Evolutionary conservation across 2,329 filamentous ascomycete species (phyloP).

Genomic region (Colletotrichum lindemuthianum): DNA sequence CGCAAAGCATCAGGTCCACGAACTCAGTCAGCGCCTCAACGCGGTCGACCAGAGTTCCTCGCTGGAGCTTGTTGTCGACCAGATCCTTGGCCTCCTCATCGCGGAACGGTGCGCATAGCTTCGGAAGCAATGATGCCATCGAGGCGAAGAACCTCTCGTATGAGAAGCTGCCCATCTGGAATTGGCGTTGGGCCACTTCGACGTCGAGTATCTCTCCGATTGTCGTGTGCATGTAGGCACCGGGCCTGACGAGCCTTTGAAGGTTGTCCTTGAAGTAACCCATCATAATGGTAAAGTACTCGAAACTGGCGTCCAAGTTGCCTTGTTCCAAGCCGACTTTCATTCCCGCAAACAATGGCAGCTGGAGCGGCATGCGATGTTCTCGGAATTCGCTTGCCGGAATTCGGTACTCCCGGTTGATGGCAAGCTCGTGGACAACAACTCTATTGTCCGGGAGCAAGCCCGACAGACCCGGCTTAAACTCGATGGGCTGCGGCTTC

Average conservation of each 20-base stretch:
- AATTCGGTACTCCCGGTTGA: slow-evolving; percentile 82
- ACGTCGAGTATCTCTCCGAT: slow-evolving; percentile 81
- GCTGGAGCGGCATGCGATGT: slow-evolving; percentile 61
- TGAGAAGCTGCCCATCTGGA: slow-evolving; percentile 77
- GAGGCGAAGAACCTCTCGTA: slow-evolving; percentile 84
- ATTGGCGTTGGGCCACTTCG: slow-evolving; percentile 75
- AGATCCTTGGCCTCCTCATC: slow-evolving; percentile 79
- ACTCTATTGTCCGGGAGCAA: slow-evolving; percentile 78
- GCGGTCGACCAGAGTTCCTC: slow-evolving; percentile 76
- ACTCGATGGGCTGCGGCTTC: slow-evolving; percentile 49
- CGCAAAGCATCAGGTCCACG: slow-evolving; percentile 80
- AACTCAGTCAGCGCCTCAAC: slow-evolving; percentile 79
- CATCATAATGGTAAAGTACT: slow-evolving; percentile 76
- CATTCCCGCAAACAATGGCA: slow-evolving; percentile 65
- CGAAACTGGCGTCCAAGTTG: slow-evolving; percentile 70
- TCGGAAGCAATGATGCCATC: slow-evolving; percentile 79
- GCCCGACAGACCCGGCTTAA: slow-evolving; percentile 56
- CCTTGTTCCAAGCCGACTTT: slow-evolving; percentile 73
- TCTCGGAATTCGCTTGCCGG: slow-evolving; percentile 69
- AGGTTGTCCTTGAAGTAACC: slow-evolving; percentile 78
- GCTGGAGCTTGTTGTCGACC: slow-evolving; percentile 67
- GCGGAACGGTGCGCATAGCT: slow-evolving; percentile 83
- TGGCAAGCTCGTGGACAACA: slow-evolving; percentile 81
- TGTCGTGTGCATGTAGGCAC: slow-evolving; percentile 77
- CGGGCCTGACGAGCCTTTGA: slow-evolving; percentile 74